Base-by-base conservation (phyloP, 2,329 filamentous ascomycete genomes). In the Lojkania enalia region DNA sequence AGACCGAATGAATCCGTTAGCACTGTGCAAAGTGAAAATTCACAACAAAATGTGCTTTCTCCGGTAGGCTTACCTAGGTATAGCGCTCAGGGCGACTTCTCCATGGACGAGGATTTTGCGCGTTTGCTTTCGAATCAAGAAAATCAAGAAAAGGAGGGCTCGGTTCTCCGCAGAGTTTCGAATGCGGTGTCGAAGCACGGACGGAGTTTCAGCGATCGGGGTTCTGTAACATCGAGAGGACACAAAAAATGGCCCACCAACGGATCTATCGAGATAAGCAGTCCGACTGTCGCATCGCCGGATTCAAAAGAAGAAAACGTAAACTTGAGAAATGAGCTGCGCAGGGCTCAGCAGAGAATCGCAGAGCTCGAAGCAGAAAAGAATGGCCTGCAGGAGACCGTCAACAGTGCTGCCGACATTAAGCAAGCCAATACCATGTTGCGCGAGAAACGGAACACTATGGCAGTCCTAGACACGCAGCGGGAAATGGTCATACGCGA, bases 401-500 rank as follows among this genome's bases (percentile, higher is more conserved):
- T 85, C 54, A 81, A 83, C 54, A 79, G 77, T 20, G 78, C 79
- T 4, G 76, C 74, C 12, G 80, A 81, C 50, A 82, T 85, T 49
- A 87, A 87, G 71, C 86, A 85, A 58, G 83, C 95, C 20, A 95
- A 95, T 70, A 90, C 87, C 58, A 92, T 91, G 65, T 76, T 97
- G 18, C 80, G 88, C 25, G 91, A 97, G 71, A 97, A 97, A 75
- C 82, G 94, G 46, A 96, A 95, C 61, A 97, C 94, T 0, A 94
- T 99, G 67, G 92, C 92, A 5, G 88, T 95, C 14, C 77, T 97
- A 39, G 92, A 97, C 66, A 92, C 91, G 0, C 90, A 96, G 71
- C 90, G 90, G 39, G 92, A 97, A 71, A 91, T 97, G 68, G 92
- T 96, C 72, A 88, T 97, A 60, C 86, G 88, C 30, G 90, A 97